phyloP scores from a whole-genome alignment of 257 asterid species.

The Jacaranda copaia region DNA sequence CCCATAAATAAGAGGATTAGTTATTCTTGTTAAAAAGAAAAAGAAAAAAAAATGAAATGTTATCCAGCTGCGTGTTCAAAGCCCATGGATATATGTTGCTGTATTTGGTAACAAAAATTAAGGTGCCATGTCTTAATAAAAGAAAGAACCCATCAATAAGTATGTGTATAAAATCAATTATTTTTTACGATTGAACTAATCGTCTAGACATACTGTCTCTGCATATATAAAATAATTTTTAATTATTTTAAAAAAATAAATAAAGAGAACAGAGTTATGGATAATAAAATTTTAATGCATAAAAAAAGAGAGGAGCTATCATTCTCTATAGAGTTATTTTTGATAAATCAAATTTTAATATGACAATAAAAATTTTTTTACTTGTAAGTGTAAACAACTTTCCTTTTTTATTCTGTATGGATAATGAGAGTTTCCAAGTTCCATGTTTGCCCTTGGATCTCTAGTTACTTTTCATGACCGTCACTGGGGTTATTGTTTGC shows the following conservation, averaged over 20 bases:
- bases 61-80: neutral
- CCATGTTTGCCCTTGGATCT: conserved; percentile 1
- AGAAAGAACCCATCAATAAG: neutral
- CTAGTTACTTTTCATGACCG: conserved; percentile 3
- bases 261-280: too few relatives aligned
- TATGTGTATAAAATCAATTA: neutral
- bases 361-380: too few relatives aligned
- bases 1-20: neutral
- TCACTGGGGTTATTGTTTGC: conserved; percentile 9
- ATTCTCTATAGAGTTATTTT: too few relatives aligned
- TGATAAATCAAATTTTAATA: too few relatives aligned
- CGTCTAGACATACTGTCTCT: too few relatives aligned
- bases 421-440: neutral
- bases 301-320: too few relatives aligned
- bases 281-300: too few relatives aligned
- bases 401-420: neutral
- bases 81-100: neutral
- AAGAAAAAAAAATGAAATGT: too few relatives aligned
- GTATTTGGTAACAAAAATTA: neutral
- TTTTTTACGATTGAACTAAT: neutral
- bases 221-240: too few relatives aligned
- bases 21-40: neutral
- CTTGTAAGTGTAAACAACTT: too few relatives aligned
- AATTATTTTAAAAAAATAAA: too few relatives aligned
- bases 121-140: neutral